Evolutionary conservation across 495 filamentous ascomycete genomes (phyloP).

Genomic region (Xylaria cubensis): DNA sequence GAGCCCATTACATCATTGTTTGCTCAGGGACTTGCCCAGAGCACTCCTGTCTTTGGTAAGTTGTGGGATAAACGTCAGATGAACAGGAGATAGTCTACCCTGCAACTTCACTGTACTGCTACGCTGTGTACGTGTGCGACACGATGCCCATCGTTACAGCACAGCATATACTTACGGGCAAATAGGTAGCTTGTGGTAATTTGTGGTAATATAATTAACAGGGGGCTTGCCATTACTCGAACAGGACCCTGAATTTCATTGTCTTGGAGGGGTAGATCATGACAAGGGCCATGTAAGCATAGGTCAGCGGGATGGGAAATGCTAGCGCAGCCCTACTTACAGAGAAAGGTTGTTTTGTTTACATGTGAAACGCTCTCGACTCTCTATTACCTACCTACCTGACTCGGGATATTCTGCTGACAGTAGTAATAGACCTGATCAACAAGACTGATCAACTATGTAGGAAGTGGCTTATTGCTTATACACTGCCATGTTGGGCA

Average conservation of each 20-base stretch:
- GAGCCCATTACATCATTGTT: conserved; percentile 23
- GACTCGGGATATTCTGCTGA: neutral
- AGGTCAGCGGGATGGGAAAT: conserved; percentile 11
- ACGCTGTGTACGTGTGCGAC: neutral
- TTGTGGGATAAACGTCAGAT: conserved; percentile 7
- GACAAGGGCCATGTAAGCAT: conserved; percentile 17
- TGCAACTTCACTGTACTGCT: neutral
- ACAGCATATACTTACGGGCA: neutral
- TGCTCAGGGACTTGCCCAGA: neutral
- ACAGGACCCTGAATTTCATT: conserved; percentile 9
- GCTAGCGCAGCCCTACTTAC: neutral
- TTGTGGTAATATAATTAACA: neutral
- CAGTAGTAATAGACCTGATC: neutral
- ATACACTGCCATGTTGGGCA: neutral
- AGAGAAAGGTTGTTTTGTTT: neutral
- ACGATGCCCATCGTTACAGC: neutral
- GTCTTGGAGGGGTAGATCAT: conserved; percentile 13
- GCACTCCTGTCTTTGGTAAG: neutral
- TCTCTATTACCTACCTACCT: no score
- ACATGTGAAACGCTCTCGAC: neutral
- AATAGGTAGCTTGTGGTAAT: neutral
- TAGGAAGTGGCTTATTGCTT: neutral
- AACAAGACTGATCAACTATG: neutral
- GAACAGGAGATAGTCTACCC: neutral
- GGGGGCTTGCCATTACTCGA: conserved; percentile 11